These are phyloP conservation scores for Penicillium odoratum DNA, from an alignment of 495 filamentous ascomycete species.

Conservation along the genomic window DNA sequence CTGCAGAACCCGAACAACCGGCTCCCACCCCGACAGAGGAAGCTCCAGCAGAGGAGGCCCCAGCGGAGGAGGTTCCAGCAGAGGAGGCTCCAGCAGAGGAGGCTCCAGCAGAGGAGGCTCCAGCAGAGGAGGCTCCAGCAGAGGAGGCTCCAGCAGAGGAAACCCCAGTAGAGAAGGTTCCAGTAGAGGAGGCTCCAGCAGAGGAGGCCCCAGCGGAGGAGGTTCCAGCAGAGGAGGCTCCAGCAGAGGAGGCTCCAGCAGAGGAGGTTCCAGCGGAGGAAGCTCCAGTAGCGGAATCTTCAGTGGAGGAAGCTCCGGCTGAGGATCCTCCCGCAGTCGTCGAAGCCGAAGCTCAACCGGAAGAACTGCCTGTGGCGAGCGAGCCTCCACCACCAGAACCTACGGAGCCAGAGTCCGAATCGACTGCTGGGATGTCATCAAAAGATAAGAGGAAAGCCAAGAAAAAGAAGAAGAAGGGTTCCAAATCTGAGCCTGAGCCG, in stretches of 20 bases:
- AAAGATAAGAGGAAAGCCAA: neutral
- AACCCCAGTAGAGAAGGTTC: neutral
- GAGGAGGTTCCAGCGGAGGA: slow-evolving; percentile 10
- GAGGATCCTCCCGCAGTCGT: too few species aligned
- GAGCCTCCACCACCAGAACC: too few species aligned
- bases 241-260: slow-evolving; percentile 5
- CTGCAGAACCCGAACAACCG: slow-evolving; percentile 6
- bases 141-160: slow-evolving; percentile 3
- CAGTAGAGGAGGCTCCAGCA: slow-evolving; percentile 9
- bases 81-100: slow-evolving; percentile 6
- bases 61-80: neutral
- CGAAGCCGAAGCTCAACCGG: slow-evolving; percentile 1
- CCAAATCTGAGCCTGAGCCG: neutral
- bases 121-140: neutral
- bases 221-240: slow-evolving; percentile 7
- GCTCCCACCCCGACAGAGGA: slow-evolving; percentile 3
- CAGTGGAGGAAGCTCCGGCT: too few species aligned
- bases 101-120: slow-evolving; percentile 10
- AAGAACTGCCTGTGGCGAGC: neutral
- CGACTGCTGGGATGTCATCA: neutral
- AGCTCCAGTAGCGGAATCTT: too few species aligned
- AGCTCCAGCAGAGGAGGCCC: slow-evolving; percentile 5
- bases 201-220: slow-evolving; percentile 6
- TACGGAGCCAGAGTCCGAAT: too few species aligned
- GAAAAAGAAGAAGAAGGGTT: slow-evolving; percentile 1